Conservation (phyloP, 2,329 filamentous ascomycete genomes). For the Diaporthe eres region DNA sequence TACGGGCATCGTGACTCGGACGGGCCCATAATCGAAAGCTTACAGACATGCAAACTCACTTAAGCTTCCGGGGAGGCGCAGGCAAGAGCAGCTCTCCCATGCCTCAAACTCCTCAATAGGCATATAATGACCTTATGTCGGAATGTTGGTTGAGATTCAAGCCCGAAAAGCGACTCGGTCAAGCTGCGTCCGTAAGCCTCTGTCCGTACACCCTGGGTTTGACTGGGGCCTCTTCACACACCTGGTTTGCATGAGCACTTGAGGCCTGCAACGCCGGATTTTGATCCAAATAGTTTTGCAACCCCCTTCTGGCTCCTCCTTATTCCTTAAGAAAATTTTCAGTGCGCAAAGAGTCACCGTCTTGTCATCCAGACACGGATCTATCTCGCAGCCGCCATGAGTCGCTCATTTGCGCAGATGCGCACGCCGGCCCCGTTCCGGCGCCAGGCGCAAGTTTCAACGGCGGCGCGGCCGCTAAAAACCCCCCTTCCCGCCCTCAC, state of each 20-base stretch:
- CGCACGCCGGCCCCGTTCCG: slow-evolving; percentile 18
- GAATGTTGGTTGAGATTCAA: background rate
- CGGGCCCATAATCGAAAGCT: slow-evolving; percentile 5
- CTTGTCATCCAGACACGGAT: background rate
- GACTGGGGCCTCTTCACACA: background rate
- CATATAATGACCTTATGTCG: background rate
- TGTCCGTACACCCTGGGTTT: background rate
- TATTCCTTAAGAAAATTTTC: background rate
- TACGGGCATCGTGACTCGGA: background rate
- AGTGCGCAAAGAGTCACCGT: background rate
- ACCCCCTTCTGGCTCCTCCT: background rate
- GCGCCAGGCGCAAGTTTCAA: background rate
- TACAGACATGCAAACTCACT: background rate
- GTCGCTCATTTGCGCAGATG: slow-evolving; percentile 11
- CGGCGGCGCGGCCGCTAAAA: slow-evolving; percentile 19
- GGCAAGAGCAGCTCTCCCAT: background rate
- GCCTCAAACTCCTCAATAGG: too few relatives aligned
- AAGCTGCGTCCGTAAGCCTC: background rate
- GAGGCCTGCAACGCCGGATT: too few relatives aligned
- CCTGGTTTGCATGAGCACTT: background rate
- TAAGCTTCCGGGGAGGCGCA: slow-evolving; percentile 16
- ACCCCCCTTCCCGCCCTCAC: background rate
- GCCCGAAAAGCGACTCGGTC: background rate
- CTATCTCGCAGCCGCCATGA: slow-evolving; percentile 7
- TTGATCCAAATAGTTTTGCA: background rate